A percentile compares a stretch with the other conserved stretches of the same genome.
phyloP scores from a whole-genome alignment of 495 filamentous ascomycete species.

The Chaetomium fimeti region DNA sequence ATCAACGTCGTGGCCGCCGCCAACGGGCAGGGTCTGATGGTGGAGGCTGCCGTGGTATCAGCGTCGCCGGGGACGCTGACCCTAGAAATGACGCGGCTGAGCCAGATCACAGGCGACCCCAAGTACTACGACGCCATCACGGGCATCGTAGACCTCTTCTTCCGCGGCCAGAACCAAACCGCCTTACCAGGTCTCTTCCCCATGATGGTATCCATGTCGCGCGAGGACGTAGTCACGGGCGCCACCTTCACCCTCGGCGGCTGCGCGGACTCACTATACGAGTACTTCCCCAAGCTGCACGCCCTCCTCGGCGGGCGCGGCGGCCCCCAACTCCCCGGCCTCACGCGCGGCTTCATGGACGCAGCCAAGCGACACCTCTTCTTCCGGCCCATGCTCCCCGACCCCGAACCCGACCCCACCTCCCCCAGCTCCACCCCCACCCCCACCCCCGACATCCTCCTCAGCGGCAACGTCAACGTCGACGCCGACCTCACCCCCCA shows the following conservation, averaged over 20 bases:
- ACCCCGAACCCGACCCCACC: too few species aligned
- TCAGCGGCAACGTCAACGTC: slow-evolving; percentile 50
- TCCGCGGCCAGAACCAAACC: slow-evolving; percentile 64
- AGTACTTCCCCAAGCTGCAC: slow-evolving; percentile 78
- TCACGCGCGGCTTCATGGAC: slow-evolving; percentile 54
- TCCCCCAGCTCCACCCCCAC: too few species aligned
- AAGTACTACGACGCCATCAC: slow-evolving; percentile 85
- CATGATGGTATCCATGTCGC: slow-evolving; percentile 55
- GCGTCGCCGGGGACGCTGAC: slow-evolving; percentile 76
- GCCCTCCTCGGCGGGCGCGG: slow-evolving; percentile 43
- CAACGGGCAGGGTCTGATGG: slow-evolving; percentile 56
- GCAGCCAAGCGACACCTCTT: slow-evolving; percentile 63
- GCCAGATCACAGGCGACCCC: slow-evolving; percentile 74
- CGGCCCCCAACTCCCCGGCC: slow-evolving; percentile 41
- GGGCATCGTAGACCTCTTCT: slow-evolving; percentile 69
- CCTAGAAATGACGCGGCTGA: slow-evolving; percentile 80
- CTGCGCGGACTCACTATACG: slow-evolving; percentile 76
- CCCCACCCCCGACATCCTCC: slow-evolving; percentile 56
- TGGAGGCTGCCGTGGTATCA: slow-evolving; percentile 55
- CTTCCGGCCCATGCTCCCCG: slow-evolving; percentile 62
- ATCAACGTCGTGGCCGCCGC: slow-evolving; percentile 58
- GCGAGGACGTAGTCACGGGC: slow-evolving; percentile 33
- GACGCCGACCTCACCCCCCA: slow-evolving; percentile 17
- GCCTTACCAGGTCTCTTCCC: slow-evolving; percentile 82
- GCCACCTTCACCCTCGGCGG: slow-evolving; percentile 65